These are phyloP conservation scores for Cladophialophora exuberans DNA, from an alignment of 2,329 filamentous ascomycete species.

Conservation along the genomic window DNA sequence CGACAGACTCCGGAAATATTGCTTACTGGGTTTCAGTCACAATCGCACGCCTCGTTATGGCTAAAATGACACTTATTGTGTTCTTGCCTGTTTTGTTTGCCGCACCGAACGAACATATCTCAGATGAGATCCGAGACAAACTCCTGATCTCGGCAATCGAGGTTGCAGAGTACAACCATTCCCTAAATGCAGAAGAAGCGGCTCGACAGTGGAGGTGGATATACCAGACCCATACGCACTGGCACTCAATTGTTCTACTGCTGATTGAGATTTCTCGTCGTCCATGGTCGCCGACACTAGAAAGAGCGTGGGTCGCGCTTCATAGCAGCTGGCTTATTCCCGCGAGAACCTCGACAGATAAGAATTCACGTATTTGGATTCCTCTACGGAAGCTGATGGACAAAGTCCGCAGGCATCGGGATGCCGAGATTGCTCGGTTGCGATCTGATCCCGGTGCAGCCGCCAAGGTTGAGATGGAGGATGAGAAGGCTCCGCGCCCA, in stretches of 20 bases:
- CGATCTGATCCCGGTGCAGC: conserved; percentile 34
- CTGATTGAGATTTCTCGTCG: conserved; percentile 55
- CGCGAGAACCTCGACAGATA: conserved; percentile 35
- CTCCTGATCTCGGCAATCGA: conserved; percentile 46
- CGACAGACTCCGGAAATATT: conserved; percentile 42
- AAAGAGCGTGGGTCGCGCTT: conserved; percentile 54
- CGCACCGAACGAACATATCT: conserved; percentile 37
- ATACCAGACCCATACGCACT: conserved; percentile 63
- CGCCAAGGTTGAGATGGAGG: conserved; percentile 12
- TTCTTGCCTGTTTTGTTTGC: conserved; percentile 66
- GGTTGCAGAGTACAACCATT: conserved; percentile 54
- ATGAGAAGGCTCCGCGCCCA: conserved; percentile 29
- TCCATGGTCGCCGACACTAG: conserved; percentile 51
- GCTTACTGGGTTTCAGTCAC: conserved; percentile 69
- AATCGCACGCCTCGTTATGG: conserved; percentile 70
- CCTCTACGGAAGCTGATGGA: conserved; percentile 40
- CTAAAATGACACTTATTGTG: conserved; percentile 75
- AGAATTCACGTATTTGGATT: conserved; percentile 41
- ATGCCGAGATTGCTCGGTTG: conserved; percentile 38
- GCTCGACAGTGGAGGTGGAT: conserved; percentile 61
- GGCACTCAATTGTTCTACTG: conserved; percentile 62
- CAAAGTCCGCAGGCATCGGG: conserved; percentile 39
- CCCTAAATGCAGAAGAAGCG: conserved; percentile 55
- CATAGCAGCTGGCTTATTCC: conserved; percentile 39
- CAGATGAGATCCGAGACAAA: conserved; percentile 41